A percentile compares a stretch with the other conserved stretches of the same genome.
These are phyloP conservation scores for Myriosclerotinia curreyana DNA, from an alignment of 2,329 filamentous ascomycete genomes.

Conservation along the genomic window DNA sequence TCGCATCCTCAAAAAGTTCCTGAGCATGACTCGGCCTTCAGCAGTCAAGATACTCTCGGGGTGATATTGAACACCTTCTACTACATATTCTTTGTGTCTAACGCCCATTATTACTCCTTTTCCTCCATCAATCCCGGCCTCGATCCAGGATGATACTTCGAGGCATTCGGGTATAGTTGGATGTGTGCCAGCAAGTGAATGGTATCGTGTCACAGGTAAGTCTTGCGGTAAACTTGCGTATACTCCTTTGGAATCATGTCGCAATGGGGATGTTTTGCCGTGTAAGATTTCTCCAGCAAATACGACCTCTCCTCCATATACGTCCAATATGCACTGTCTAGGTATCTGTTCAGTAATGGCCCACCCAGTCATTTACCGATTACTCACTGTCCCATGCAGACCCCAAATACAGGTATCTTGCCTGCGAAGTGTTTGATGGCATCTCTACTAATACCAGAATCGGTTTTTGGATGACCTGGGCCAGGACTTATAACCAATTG, in stretches of 20 bases:
- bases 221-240: conserved; percentile 77
- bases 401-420: conserved; percentile 93
- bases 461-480: conserved; percentile 85
- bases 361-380: conserved; percentile 3
- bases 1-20: conserved; percentile 84
- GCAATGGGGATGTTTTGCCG: conserved; percentile 89
- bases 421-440: conserved; percentile 89
- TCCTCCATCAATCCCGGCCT: conserved; percentile 67
- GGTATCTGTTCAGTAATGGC: not conserved
- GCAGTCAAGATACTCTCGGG: conserved; percentile 95
- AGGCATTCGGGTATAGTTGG: conserved; percentile 80
- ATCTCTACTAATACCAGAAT: conserved; percentile 90
- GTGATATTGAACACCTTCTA: conserved; percentile 98
- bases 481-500: conserved; percentile 94
- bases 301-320: conserved; percentile 86
- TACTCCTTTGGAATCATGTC: conserved; percentile 88
- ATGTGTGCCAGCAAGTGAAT: conserved; percentile 91
- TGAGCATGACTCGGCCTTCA: conserved; percentile 83
- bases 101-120: conserved; percentile 95
- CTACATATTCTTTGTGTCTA: conserved; percentile 81
- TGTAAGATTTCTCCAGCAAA: conserved; percentile 96
- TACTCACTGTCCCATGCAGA: conserved; percentile 92
- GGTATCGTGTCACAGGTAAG: conserved; percentile 88
- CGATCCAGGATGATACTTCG: conserved; percentile 88
- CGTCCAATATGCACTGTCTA: conserved; percentile 91